Percentiles rank a stretch among this genome's conserved stretches.
These are phyloP conservation scores for Fusarium papillatum DNA, from an alignment of 2,329 filamentous ascomycete genomes.

Conservation along the genomic window DNA sequence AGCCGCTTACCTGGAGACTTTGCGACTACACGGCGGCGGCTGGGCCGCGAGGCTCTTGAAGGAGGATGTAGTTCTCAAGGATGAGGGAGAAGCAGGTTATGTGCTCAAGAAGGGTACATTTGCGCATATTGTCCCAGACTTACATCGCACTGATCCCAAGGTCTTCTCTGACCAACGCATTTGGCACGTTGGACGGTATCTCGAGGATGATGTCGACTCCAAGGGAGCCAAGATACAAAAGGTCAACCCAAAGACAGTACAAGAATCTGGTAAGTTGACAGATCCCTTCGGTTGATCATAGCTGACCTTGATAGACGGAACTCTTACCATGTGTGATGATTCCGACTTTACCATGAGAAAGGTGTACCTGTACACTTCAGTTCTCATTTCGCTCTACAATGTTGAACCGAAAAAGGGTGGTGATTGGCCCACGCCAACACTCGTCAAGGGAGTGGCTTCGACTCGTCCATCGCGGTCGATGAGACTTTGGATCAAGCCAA, in stretches of 20 bases:
- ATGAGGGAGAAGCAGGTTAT: conserved; percentile 41
- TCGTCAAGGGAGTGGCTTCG: conserved; percentile 42
- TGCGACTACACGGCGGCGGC: conserved; percentile 53
- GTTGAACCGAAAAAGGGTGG: conserved; percentile 47
- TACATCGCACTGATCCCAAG: conserved; percentile 52
- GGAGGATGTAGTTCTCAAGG: conserved; percentile 50
- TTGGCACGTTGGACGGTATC: conserved; percentile 52
- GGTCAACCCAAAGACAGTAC: conserved; percentile 45
- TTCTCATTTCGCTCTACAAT: conserved; percentile 54
- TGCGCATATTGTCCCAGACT: conserved; percentile 49
- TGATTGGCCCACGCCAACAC: conserved; percentile 44
- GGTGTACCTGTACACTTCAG: conserved; percentile 50
- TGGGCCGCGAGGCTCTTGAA: conserved; percentile 48
- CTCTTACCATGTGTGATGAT: conserved; percentile 50
- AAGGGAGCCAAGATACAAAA: conserved; percentile 38
- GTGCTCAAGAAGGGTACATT: conserved; percentile 51
- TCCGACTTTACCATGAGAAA: conserved; percentile 49
- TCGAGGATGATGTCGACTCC: conserved; percentile 43
- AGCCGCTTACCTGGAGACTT: conserved; percentile 55
- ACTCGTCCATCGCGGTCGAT: conserved; percentile 44
- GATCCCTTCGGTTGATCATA: rapidly evolving
- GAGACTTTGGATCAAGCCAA: conserved; percentile 51
- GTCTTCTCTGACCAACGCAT: conserved; percentile 49
- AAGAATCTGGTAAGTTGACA: conserved; percentile 48
- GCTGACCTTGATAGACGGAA: conserved; percentile 45